These are phyloP conservation scores for Thalassiosira sp. DNA, from an alignment of 352 stramenopile genomes.

Conservation along the genomic window DNA sequence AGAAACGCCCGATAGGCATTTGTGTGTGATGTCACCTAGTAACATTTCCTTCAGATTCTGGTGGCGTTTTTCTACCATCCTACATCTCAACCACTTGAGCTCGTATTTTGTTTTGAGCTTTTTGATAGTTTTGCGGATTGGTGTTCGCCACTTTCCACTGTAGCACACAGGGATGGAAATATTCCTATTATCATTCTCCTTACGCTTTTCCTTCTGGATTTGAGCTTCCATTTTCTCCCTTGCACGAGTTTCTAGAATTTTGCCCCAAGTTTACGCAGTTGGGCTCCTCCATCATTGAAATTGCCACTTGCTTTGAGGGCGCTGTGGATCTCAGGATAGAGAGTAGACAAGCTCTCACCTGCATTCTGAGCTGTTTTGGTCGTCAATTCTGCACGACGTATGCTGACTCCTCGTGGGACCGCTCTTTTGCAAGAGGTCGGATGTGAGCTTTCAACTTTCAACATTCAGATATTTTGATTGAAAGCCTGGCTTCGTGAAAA, in stretches of 20 bases:
- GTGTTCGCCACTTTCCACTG: neutral
- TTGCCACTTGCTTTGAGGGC: neutral
- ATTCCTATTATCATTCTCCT: neutral
- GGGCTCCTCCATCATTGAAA: too few relatives aligned
- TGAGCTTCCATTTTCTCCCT: neutral
- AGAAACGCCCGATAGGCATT: too few relatives aligned
- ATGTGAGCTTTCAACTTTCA: neutral
- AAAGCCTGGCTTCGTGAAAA: slow-evolving; percentile 3
- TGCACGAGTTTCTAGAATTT: too few relatives aligned
- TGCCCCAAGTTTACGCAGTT: too few relatives aligned
- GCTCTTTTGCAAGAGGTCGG: neutral
- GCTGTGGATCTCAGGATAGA: neutral
- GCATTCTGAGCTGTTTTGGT: too few relatives aligned
- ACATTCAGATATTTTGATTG: slow-evolving; percentile 14
- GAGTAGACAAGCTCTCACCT: too few relatives aligned
- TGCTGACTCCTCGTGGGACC: slow-evolving; percentile 1
- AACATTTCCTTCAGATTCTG: neutral
- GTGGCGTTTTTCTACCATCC: neutral
- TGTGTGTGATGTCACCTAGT: neutral
- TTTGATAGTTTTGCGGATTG: neutral
- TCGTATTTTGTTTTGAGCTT: neutral
- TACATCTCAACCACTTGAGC: neutral
- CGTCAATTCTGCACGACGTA: neutral
- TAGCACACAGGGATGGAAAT: neutral
- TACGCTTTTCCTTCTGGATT: neutral